phyloP scores from a whole-genome alignment of 2,329 filamentous ascomycete genomes.

The Monilinia polystroma region DNA sequence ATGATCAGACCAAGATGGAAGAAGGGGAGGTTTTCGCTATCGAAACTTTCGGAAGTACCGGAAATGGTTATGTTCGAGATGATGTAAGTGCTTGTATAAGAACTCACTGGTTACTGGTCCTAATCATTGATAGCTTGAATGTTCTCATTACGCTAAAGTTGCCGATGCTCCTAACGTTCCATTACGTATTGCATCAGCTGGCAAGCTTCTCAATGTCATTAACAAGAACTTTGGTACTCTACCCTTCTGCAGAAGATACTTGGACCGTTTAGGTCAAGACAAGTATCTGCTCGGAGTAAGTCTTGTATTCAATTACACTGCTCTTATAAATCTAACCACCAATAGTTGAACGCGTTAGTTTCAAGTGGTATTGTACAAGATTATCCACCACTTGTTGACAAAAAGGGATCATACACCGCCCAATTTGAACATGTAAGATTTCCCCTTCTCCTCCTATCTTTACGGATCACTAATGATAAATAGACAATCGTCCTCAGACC shows the following conservation, averaged over 20 bases:
- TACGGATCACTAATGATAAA: constrained; percentile 47
- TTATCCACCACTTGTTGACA: constrained; percentile 85
- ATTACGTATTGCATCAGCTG: constrained; percentile 76
- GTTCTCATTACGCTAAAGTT: constrained; percentile 81
- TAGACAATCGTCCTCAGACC: constrained; percentile 75
- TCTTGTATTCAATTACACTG: constrained; percentile 23
- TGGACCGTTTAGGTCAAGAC: constrained; percentile 90
- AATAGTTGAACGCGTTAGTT: constrained; percentile 80
- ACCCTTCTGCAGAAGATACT: constrained; percentile 85
- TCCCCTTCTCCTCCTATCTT: neutral
- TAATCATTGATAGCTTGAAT: constrained; percentile 59
- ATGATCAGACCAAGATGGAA: constrained; percentile 93
- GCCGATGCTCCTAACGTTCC: constrained; percentile 72
- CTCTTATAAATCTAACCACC: constrained; percentile 36
- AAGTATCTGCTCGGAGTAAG: constrained; percentile 87
- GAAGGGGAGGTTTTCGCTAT: constrained; percentile 95
- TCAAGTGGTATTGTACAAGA: constrained; percentile 80
- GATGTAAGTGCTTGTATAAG: constrained; percentile 56
- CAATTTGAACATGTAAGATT: constrained; percentile 81
- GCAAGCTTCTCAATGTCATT: constrained; percentile 81
- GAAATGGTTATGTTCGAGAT: constrained; percentile 82
- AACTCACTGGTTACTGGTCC: neutral
- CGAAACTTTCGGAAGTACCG: constrained; percentile 93
- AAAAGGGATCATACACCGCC: constrained; percentile 92
- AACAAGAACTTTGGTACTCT: constrained; percentile 96